A percentile compares a stretch with the other conserved stretches of the same genome.
phyloP scores from a whole-genome alignment of 768 basidiomycete species.

The Leccinum olivaceopallidum region DNA sequence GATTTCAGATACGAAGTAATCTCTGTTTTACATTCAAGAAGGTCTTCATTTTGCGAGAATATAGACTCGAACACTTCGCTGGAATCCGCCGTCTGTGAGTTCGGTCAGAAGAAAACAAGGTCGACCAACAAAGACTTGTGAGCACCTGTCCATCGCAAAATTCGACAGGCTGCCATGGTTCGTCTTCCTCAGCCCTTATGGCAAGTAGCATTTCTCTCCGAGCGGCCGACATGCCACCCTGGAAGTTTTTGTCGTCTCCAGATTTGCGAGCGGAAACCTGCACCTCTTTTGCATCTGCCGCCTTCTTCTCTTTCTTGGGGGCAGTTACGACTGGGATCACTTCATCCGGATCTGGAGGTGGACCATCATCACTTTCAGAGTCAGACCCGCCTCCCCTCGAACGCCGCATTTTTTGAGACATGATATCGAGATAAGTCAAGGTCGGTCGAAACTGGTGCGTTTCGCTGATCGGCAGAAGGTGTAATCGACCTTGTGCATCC shows the following conservation, averaged over 20 bases:
- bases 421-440: constrained; percentile 74
- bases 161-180: constrained; percentile 67
- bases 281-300: constrained; percentile 69
- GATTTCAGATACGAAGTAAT: constrained; percentile 57
- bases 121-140: constrained; percentile 1
- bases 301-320: constrained; percentile 59
- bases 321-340: constrained; percentile 41
- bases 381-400: constrained; percentile 50
- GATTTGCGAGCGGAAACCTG: constrained; percentile 72
- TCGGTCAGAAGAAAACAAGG: constrained; percentile 12
- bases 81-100: constrained; percentile 57
- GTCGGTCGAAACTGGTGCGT: constrained; percentile 84
- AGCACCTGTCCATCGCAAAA: constrained; percentile 68
- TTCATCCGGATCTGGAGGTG: constrained; percentile 80
- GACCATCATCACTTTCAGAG: constrained; percentile 77
- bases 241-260: constrained; percentile 59
- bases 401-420: constrained; percentile 63
- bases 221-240: constrained; percentile 67
- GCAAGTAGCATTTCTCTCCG: constrained; percentile 75
- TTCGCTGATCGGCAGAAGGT: constrained; percentile 77
- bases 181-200: constrained; percentile 78
- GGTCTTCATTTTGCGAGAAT: constrained; percentile 56
- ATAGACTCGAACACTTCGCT: constrained; percentile 57
- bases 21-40: constrained; percentile 55
- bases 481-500: constrained; percentile 54